phyloP scores from a whole-genome alignment of 2,329 filamentous ascomycete species.

The Tolypocladium inflatum region DNA sequence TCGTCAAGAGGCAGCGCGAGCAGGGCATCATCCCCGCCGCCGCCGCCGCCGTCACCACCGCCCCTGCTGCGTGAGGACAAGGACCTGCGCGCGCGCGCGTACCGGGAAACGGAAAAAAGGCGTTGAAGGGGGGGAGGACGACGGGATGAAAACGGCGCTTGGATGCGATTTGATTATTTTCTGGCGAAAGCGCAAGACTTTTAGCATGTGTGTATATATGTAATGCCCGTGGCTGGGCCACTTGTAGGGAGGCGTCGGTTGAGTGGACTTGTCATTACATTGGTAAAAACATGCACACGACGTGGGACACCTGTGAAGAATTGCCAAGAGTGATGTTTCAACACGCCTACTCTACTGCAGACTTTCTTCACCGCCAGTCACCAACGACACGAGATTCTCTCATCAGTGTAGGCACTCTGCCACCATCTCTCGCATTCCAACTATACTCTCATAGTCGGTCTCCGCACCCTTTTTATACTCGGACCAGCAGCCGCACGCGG shows the following conservation, averaged over 20 bases:
- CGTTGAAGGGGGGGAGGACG: neutral
- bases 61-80: neutral
- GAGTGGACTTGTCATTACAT: neutral
- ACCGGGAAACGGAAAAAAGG: neutral
- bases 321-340: neutral
- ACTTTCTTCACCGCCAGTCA: neutral
- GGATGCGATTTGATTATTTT: neutral
- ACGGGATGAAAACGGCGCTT: slow-evolving; percentile 3
- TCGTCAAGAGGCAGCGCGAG: slow-evolving; percentile 60
- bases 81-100: neutral
- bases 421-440: neutral
- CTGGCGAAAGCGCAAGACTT: neutral
- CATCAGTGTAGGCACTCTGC: neutral
- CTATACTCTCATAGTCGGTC: neutral
- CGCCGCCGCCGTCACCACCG: neutral
- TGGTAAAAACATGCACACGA: neutral
- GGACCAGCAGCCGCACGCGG: neutral
- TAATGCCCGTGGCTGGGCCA: neutral
- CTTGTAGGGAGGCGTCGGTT: neutral
- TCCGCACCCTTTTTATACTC: neutral
- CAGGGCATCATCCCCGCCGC: slow-evolving; percentile 8
- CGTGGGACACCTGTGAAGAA: neutral
- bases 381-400: neutral
- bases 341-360: neutral
- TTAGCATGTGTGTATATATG: neutral